A percentile compares a stretch with the other conserved stretches of the same genome.
These are phyloP conservation scores for Passalora sequoiae DNA, from an alignment of 2,329 filamentous ascomycete species.

Conservation along the genomic window DNA sequence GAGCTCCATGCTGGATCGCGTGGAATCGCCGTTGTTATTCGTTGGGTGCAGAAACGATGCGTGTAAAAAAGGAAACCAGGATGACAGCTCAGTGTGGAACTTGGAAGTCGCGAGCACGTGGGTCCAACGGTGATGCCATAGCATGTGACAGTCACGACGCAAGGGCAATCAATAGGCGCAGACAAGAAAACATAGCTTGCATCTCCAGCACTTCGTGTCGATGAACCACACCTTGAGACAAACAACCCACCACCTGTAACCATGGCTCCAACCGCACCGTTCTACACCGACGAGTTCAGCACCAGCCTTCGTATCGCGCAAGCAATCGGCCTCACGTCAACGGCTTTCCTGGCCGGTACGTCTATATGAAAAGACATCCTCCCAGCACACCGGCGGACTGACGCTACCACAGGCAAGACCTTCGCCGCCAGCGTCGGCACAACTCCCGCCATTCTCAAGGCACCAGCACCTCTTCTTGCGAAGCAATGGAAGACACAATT, in stretches of 20 bases:
- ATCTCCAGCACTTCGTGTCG: background rate
- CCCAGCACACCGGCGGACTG: background rate
- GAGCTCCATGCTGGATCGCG: too few relatives aligned
- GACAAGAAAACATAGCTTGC: background rate
- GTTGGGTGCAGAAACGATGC: too few relatives aligned
- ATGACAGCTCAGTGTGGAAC: too few relatives aligned
- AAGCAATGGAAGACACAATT: slow-evolving; percentile 51
- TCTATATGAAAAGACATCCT: background rate
- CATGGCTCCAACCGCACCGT: slow-evolving; percentile 15
- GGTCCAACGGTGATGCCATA: background rate
- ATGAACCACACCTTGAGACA: background rate
- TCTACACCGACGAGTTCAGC: slow-evolving; percentile 18
- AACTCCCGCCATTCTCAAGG: slow-evolving; percentile 51
- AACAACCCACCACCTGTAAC: slow-evolving; percentile 1
- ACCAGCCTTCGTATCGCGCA: slow-evolving; percentile 44
- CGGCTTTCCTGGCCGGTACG: slow-evolving; percentile 44
- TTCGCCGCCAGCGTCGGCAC: slow-evolving; percentile 37
- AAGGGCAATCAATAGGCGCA: background rate
- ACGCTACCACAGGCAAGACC: slow-evolving; percentile 28
- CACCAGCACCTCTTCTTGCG: slow-evolving; percentile 52
- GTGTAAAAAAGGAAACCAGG: too few relatives aligned
- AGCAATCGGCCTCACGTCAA: slow-evolving; percentile 48
- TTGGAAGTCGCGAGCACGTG: slow-evolving; percentile 1
- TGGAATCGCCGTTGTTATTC: too few relatives aligned
- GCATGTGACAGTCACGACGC: background rate